Conservation (phyloP, 768 basidiomycete species). For the Lentinula edodes region DNA sequence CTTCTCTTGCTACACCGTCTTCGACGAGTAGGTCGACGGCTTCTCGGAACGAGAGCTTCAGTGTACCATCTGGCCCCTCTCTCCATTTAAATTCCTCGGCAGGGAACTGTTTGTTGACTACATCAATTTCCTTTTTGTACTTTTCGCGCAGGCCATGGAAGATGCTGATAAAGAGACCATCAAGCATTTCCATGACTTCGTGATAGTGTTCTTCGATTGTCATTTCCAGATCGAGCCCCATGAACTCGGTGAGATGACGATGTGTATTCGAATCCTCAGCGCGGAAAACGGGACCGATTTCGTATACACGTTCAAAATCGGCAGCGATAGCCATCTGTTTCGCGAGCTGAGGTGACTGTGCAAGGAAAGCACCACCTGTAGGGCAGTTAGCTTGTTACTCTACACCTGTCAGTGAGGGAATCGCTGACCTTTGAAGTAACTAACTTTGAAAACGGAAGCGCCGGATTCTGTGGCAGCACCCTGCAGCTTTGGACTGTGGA, state of each 20-base stretch:
- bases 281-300: slow-evolving; percentile 95
- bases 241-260: slow-evolving; percentile 97
- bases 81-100: slow-evolving; percentile 95
- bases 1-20: slow-evolving; percentile 75
- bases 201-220: slow-evolving; percentile 98
- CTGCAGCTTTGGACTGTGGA: slow-evolving; percentile 96
- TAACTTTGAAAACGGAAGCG: slow-evolving; percentile 95
- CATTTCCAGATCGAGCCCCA: slow-evolving; percentile 99
- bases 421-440: slow-evolving; percentile 86
- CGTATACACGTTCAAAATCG: slow-evolving; percentile 97
- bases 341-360: slow-evolving; percentile 94
- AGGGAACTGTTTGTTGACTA: slow-evolving; percentile 82
- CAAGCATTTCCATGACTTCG: slow-evolving; percentile 91
- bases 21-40: slow-evolving; percentile 83
- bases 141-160: slow-evolving; percentile 78
- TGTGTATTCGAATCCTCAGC: slow-evolving; percentile 97
- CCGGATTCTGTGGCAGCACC: slow-evolving; percentile 96
- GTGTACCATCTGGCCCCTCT: slow-evolving; percentile 84
- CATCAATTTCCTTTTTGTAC: slow-evolving; percentile 78
- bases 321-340: slow-evolving; percentile 99
- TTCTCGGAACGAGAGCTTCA: slow-evolving; percentile 80
- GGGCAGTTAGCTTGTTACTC: neutral
- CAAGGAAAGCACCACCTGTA: slow-evolving; percentile 82
- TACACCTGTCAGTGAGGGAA: too few relatives aligned
- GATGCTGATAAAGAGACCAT: slow-evolving; percentile 78